These are phyloP conservation scores for Halophytophthora polymorphica DNA, from an alignment of 352 stramenopile genomes.

Conservation along the genomic window DNA sequence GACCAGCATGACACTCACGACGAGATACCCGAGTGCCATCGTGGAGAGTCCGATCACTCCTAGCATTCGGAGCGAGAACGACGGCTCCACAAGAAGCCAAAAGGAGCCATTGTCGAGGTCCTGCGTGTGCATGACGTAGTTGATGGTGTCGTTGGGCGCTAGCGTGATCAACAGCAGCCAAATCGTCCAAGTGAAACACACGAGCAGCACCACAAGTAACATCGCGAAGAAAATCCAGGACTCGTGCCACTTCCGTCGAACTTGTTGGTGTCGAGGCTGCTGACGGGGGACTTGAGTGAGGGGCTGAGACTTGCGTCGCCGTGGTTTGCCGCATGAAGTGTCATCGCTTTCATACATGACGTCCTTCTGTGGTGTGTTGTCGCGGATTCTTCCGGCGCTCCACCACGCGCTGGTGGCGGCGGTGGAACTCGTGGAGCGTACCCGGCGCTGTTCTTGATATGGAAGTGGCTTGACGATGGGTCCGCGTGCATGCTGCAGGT, in stretches of 20 bases:
- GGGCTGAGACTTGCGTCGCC: slow-evolving; percentile 8
- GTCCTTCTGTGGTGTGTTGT: too few species aligned
- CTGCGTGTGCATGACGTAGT: slow-evolving; percentile 29
- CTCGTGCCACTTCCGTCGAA: slow-evolving; percentile 8
- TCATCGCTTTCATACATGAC: slow-evolving; percentile 2
- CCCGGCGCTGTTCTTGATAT: too few species aligned
- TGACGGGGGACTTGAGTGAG: background rate
- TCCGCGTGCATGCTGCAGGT: too few species aligned
- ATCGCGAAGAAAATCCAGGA: slow-evolving; percentile 9
- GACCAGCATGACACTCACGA: slow-evolving; percentile 11
- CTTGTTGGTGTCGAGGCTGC: background rate
- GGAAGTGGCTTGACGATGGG: too few species aligned
- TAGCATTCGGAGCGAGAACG: slow-evolving; percentile 10
- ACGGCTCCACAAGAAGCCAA: slow-evolving; percentile 34
- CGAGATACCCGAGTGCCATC: slow-evolving; percentile 23
- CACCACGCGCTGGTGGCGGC: too few species aligned
- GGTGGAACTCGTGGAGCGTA: too few species aligned
- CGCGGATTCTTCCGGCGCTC: too few species aligned
- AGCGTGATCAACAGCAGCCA: slow-evolving; percentile 32
- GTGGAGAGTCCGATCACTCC: slow-evolving; percentile 17
- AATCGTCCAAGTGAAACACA: slow-evolving; percentile 25
- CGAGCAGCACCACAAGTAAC: slow-evolving; percentile 6
- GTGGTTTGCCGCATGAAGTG: slow-evolving; percentile 2
- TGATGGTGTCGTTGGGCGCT: slow-evolving; percentile 27
- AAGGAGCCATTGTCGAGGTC: slow-evolving; percentile 33